Evolutionary conservation across 768 basidiomycete genomes (phyloP).

Genomic region (Lactifluus subvellereus): DNA sequence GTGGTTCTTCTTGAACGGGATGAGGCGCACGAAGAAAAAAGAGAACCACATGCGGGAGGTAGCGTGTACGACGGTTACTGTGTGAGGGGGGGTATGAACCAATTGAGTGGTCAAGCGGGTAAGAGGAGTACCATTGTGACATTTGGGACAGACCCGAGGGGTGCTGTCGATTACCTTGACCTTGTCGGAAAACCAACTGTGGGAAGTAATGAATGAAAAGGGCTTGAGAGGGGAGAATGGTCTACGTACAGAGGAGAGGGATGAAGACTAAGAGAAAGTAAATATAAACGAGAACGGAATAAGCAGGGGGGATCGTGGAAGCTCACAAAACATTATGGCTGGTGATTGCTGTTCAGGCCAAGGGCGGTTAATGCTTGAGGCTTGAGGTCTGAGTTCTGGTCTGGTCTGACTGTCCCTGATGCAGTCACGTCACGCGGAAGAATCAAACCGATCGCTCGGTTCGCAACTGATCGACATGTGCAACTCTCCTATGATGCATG

Average conservation of each 20-base stretch:
- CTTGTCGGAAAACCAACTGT: slow-evolving; percentile 64
- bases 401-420: neutral
- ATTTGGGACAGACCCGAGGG: slow-evolving; percentile 60
- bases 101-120: slow-evolving; percentile 11
- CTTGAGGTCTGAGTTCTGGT: no score
- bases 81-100: neutral
- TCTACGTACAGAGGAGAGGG: slow-evolving; percentile 33
- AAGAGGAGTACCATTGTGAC: slow-evolving; percentile 55
- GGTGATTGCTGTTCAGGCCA: neutral
- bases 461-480: neutral
- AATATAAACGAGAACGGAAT: neutral
- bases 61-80: slow-evolving; percentile 56
- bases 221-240: neutral
- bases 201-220: slow-evolving; percentile 13
- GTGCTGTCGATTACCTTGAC: slow-evolving; percentile 50
- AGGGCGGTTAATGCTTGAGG: neutral
- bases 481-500: slow-evolving; percentile 9
- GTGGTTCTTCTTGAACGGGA: slow-evolving; percentile 56
- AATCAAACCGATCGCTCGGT: neutral
- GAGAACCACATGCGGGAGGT: slow-evolving; percentile 72
- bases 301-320: neutral
- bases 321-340: slow-evolving; percentile 15
- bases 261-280: slow-evolving; percentile 30
- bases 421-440: neutral
- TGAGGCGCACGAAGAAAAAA: slow-evolving; percentile 65